A percentile compares a stretch with the other conserved stretches of the same genome.
Evolutionary conservation across 768 basidiomycete genomes (phyloP).

Genomic region (Leccinum fibrillosum): DNA sequence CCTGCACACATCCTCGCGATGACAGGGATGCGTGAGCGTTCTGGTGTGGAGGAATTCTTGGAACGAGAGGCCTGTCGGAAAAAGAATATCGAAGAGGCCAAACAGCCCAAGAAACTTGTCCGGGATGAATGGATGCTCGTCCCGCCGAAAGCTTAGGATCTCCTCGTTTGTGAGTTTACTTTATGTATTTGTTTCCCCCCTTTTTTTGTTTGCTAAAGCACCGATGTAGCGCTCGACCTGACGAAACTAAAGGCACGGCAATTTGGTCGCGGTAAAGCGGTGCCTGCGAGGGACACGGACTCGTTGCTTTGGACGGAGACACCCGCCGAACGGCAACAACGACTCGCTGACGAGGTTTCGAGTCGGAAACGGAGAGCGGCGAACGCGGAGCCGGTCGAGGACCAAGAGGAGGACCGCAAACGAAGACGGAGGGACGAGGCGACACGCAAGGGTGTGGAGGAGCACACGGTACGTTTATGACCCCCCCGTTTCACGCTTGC

Average conservation of each 20-base stretch:
- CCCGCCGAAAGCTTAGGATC: constrained; percentile 78
- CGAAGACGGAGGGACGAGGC: constrained; percentile 63
- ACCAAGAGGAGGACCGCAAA: constrained; percentile 42
- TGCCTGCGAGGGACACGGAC: constrained; percentile 43
- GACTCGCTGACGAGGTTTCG: constrained; percentile 91
- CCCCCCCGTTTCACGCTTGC: no score
- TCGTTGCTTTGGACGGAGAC: constrained; percentile 95
- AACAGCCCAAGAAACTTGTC: constrained; percentile 71
- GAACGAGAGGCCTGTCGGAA: constrained; percentile 78
- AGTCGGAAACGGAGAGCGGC: constrained; percentile 79
- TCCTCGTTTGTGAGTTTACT: constrained; percentile 67
- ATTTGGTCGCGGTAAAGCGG: constrained; percentile 61
- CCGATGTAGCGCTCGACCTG: constrained; percentile 73
- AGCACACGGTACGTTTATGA: constrained; percentile 47
- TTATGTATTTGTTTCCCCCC: not conserved
- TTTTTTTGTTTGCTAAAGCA: not conserved
- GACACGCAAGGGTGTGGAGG: constrained; percentile 69
- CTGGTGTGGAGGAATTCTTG: constrained; percentile 79
- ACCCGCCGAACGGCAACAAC: constrained; percentile 85
- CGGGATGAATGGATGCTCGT: constrained; percentile 99
- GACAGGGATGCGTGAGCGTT: constrained; percentile 37
- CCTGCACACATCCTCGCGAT: constrained; percentile 39
- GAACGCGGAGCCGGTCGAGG: constrained; percentile 45
- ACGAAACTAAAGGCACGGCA: constrained; percentile 78
- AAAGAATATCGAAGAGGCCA: constrained; percentile 74